Base-by-base conservation (phyloP, 2,329 filamentous ascomycete species). In the Sclerotinia subarctica region DNA sequence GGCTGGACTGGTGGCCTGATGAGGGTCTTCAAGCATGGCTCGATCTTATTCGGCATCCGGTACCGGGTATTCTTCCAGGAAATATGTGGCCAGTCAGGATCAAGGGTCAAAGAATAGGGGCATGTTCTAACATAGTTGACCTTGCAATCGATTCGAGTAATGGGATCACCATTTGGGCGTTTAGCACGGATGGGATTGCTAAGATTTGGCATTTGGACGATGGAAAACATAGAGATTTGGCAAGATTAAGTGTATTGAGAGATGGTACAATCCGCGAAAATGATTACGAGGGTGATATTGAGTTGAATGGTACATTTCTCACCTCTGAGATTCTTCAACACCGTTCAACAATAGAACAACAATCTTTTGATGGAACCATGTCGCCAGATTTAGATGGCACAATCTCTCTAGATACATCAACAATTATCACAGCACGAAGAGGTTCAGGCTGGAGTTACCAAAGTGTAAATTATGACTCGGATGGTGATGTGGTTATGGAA, bases 101-200 rank as follows among this genome's bases (percentile, higher is more conserved):
- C 3, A 77, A 78, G 19, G 85, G 85, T 11, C 82, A 81, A 60
- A 76, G 82, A 69, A 80, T 87, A 62, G 83, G 81, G 0, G 78
- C 70, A 2, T 76, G 84, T 29, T 71, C 78, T 3, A 79, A 78
- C 10, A 72, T 85, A 3, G 83, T 84, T 32, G 85, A 86, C 70
- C 71, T 88, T 13, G 80, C 82, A 0, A 74, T 87, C 19, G 78
- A 81, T 74, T 83, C 78, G 70, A 78, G 70, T 60, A 79, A 73
- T 42, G 78, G 81, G 26, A 78, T 85, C 42, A 78, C 80, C 0
- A 77, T 87, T n/a, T 86, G 84, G 82, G 83, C 81, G 0, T 85
- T 87, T 71, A 77, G 78, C 21, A 76, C 77, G 1, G 73, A 79
- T 47, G 82, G 82, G 0, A 75, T 79, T 68, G 82, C 82, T 3